Evolutionary conservation across 2,329 filamentous ascomycete species (phyloP).

Genomic region (Claviceps humidiphila): DNA sequence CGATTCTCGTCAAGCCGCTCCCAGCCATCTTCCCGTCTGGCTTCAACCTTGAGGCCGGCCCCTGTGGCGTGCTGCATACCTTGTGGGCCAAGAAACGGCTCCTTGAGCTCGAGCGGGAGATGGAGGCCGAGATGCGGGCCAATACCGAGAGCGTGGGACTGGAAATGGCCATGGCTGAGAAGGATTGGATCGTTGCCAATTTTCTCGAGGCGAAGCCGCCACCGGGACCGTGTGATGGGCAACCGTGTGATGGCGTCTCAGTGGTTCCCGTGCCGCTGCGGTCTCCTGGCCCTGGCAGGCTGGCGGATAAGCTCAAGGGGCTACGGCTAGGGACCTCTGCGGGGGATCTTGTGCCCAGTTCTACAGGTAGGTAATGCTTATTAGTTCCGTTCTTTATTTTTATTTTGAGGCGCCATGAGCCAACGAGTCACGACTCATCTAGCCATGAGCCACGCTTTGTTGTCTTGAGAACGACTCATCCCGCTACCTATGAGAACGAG

Average conservation of each 20-base stretch:
- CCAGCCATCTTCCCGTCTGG: constrained; percentile 77
- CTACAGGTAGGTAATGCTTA: constrained; percentile 31
- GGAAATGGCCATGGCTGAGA: constrained; percentile 73
- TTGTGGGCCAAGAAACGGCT: constrained; percentile 81
- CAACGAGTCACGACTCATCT: no score
- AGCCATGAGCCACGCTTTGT: no score
- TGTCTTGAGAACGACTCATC: no score
- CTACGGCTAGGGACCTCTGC: constrained; percentile 65
- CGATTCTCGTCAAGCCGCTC: constrained; percentile 58
- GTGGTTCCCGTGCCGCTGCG: background rate
- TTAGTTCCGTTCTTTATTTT: background rate
- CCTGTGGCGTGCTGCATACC: constrained; percentile 74
- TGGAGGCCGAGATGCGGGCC: constrained; percentile 54
- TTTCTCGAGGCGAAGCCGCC: constrained; percentile 31
- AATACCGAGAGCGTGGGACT: constrained; percentile 75
- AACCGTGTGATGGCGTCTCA: constrained; percentile 1
- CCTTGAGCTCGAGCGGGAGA: constrained; percentile 62
- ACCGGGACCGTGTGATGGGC: constrained; percentile 14
- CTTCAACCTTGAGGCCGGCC: constrained; percentile 56
- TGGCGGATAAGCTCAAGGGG: constrained; percentile 69
- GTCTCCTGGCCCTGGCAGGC: constrained; percentile 29
- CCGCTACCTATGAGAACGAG: no score
- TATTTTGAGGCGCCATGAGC: background rate
- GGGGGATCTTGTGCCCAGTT: constrained; percentile 43
- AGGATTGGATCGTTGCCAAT: constrained; percentile 71